Evolutionary conservation across 768 basidiomycete species (phyloP), one percentile per base, ranked within the genome.

Genomic region (Termitomyces sp.): DNA sequence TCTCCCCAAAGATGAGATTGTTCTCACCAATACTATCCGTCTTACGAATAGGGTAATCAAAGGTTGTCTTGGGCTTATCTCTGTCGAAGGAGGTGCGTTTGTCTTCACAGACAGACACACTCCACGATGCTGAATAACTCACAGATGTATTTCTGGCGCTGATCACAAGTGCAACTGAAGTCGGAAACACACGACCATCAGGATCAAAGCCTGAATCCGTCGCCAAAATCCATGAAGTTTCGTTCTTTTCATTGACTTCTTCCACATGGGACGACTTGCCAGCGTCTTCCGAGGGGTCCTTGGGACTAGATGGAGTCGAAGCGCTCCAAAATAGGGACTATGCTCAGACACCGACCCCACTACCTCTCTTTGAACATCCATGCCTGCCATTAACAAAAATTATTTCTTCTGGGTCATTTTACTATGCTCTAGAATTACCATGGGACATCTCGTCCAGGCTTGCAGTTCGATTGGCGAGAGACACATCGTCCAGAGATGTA

Each of bases 401-500:
- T 53, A 73, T 99, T 4, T 88, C 91, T 30, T 88, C 88, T 22
- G 94, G 94, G 5, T 85, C 88, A 1, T 99, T 99, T 73, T 99
- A 98, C 71, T 97, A 90, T 65, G 87, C 97, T 2, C 65, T 86
- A 26, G 85, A 85, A 62, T 81, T 88, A 0, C 76, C 80, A 7
- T 98, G 95, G 92, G 95, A 98, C 69, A 74, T 98, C 30, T 93
- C 93, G 4, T 87, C 91, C 1, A 76, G 95, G 44, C 75, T 98
- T 38, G 74, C 86, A 15, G 79, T 84, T 34, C 82, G 94, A 3
- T 69, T 94, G 48, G 70, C 77, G 56, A 74, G 82, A 66, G 78
- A 79, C 62, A 70, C 66, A 38, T 59, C 70, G 38, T 61, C 66
- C 37, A 73, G 72, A 58, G 84, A 89, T 62, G 66, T 79, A 9